Percentiles rank a stretch among this genome's conserved stretches.
Evolutionary conservation across 106 monocot genomes (phyloP).

Genomic region (Ottelia alismoides): DNA sequence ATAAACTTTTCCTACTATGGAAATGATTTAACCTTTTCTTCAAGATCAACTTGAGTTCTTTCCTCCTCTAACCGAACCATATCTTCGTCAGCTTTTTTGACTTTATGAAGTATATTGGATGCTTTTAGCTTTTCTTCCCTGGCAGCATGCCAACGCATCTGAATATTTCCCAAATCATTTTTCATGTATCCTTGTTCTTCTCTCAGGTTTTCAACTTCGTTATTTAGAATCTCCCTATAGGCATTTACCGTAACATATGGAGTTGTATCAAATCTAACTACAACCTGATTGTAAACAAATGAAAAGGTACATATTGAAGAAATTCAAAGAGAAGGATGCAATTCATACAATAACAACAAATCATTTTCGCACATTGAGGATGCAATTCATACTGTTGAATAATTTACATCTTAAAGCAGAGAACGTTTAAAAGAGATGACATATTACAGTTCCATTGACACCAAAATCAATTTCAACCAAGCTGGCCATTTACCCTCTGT

Average conservation of each 20-base stretch:
- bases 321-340: neutral
- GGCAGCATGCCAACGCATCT: conserved; percentile 65
- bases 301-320: neutral
- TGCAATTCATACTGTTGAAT: too few relatives aligned
- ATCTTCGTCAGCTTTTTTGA: conserved; percentile 71
- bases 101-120: conserved; percentile 43
- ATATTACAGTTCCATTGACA: too few relatives aligned
- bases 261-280: too few relatives aligned
- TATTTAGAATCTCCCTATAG: conserved; percentile 51
- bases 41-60: conserved; percentile 54
- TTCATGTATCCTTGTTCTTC: conserved; percentile 55
- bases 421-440: too few relatives aligned
- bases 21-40: conserved; percentile 89
- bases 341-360: conserved; percentile 3
- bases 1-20: too few relatives aligned
- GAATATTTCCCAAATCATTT: conserved; percentile 52
- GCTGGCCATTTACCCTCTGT: too few relatives aligned
- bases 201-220: conserved; percentile 62
- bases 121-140: conserved; percentile 92
- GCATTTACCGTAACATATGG: too few relatives aligned
- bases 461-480: too few relatives aligned
- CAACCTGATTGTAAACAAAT: too few relatives aligned
- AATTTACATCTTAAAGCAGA: too few relatives aligned
- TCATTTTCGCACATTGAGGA: too few relatives aligned
- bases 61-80: conserved; percentile 51